phyloP scores from a whole-genome alignment of 345 rosid genomes.

The Orychophragmus violaceus region DNA sequence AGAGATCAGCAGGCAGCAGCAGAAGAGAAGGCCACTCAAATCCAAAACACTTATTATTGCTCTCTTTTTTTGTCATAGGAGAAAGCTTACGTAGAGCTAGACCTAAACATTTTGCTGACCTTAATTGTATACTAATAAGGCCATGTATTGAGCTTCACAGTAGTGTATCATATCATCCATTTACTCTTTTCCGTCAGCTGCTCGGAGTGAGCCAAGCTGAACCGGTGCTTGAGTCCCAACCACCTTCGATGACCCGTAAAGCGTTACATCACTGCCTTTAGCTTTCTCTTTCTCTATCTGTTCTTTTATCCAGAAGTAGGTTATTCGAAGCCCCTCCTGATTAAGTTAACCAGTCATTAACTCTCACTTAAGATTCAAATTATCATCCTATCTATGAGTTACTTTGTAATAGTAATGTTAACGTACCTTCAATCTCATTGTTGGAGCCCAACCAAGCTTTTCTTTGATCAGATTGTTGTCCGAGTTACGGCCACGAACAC shows the following conservation, averaged over 20 bases:
- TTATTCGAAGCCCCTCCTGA: conserved; percentile 89
- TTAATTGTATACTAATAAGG: neutral
- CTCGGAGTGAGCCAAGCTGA: conserved; percentile 88
- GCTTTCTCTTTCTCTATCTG: conserved; percentile 93
- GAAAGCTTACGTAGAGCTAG: conserved; percentile 9
- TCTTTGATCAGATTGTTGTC: conserved; percentile 95
- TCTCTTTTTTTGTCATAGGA: neutral
- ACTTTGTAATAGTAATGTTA: neutral
- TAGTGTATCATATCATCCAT: neutral
- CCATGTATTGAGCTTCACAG: conserved; percentile 10
- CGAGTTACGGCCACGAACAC: conserved; percentile 98
- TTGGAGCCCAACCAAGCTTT: conserved; percentile 99
- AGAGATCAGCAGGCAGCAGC: neutral
- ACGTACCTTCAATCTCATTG: conserved; percentile 85
- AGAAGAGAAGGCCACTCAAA: neutral
- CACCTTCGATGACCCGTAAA: conserved; percentile 90
- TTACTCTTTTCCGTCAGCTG: conserved; percentile 85
- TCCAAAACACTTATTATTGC: conserved; percentile 23
- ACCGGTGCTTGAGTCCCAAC: conserved; percentile 99
- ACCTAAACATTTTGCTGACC: conserved; percentile 4
- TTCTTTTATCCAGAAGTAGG: conserved; percentile 94
- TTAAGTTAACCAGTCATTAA: neutral
- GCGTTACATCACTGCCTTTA: conserved; percentile 62
- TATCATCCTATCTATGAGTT: neutral
- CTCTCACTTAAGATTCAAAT: neutral